Base-by-base conservation (phyloP, 1,284 basidiomycete species). In the Xerocomus alliaceus region DNA sequence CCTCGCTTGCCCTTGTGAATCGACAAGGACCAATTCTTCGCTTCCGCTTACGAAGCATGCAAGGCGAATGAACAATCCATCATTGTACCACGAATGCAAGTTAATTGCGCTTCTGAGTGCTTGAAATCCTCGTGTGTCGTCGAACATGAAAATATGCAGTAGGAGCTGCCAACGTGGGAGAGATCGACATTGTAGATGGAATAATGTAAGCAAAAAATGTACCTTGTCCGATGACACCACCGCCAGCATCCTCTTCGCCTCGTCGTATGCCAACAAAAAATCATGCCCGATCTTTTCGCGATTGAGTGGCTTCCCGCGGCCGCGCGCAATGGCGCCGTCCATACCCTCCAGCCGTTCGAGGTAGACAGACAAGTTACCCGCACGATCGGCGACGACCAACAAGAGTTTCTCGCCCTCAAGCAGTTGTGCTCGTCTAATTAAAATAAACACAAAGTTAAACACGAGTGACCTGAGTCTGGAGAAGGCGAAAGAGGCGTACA, bases 21-120 rank as follows among this genome's bases (percentile, higher is more conserved):
- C 84, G 10, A 86, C 71, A 4, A 87, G 67, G 1, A 82, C 61
- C 4, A 87, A 58, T 61, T 87, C 84, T 58, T 87, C 84, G 37
- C 66, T 78, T 13, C 83, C 81, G 28, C 70, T 75, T 5, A 81
- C 72, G 58, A 71, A 74, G 26, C 71, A 74, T 24, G 81, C 68
- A 29, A 75, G 73, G 3, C 51, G 55, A 51, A 85, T 77, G 6
- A 62, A 58, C 0, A 68, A 60, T 0, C 50, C 62, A 2, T 67
- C 60, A 9, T 68, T 61, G 59, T 84, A 87, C 85, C 85, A 87
- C 1, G 57, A 37, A 11, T 60, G 62, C 6, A 87, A 72, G 55
- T 80, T 77, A 4, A 83, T 74, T 0, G 77, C 51, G 18, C 71
- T 78, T 3, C 83, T 82, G 0, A 79, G 68, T 0, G 75, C 68